Evolutionary conservation across 371 early-diverging fungal species (phyloP), one percentile per base, ranked within the genome.

Genomic region (Rhizopus arrhizus): DNA sequence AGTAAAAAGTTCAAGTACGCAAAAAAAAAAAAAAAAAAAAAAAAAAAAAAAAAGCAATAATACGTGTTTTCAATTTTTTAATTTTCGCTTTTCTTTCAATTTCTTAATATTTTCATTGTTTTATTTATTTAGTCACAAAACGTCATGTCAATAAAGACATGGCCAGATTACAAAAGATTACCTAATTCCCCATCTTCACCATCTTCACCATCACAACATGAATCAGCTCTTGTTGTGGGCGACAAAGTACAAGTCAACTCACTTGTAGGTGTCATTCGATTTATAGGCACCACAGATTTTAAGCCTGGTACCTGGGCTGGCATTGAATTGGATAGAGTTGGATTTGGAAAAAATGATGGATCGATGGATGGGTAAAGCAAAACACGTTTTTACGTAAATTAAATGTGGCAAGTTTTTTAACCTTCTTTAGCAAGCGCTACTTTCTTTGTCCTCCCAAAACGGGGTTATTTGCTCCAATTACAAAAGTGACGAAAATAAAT

Each of bases 291-390:
- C 7, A 85, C 86, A 15, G 72, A 87, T 36, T 84, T 85, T 56
- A 89, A 89, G 61, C 72, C 78, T 36, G 92, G 92, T 12, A 72
- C 80, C 5, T 91, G 92, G 92, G 91, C 87, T 16, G 92, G 92
- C 8, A 79, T 92, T 53, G 89, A 89, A 68, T 75, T 92, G 8
- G 91, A 91, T 45, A 64, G 59, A 33, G 68, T 62, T 3, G 89
- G 87, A 29, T 72, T 78, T 35, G 92, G 92, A 28, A 92, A 91
- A 61, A 91, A 92, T 69, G 83, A 89, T 53, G 92, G 92, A 22
- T 76, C 77, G 13, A 85, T 86, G 15, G 70, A 74, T 22, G 91
- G 89, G 78, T 79, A 76, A 64, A 73, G 56, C 31, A 38, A 15
- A 9, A 43, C 11, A 11, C n/a, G 7, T 11, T 13, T 38, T 40